phyloP scores from a whole-genome alignment of 78 protist species.

The Dictyostelium capitatum region DNA sequence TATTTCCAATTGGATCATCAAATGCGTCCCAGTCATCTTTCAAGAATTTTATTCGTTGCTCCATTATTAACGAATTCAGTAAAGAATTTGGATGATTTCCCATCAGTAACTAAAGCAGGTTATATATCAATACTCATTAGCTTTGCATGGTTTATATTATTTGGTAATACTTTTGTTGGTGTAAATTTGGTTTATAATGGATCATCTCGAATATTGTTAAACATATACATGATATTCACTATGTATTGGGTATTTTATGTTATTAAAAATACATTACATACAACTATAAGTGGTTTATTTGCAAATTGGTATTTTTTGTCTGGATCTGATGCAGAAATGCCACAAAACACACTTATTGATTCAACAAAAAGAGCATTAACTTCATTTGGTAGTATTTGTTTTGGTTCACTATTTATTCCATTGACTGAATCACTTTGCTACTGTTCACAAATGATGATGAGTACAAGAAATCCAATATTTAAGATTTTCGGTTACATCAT shows the following conservation, averaged over 20 bases:
- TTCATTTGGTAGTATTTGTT: slow-evolving; percentile 89
- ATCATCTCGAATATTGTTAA: not conserved
- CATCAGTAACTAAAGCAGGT: slow-evolving; percentile 15
- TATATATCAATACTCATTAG: slow-evolving; percentile 19
- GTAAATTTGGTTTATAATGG: slow-evolving; percentile 15
- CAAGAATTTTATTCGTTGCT: slow-evolving; percentile 54
- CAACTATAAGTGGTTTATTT: slow-evolving; percentile 78
- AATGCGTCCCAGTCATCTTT: too few relatives aligned
- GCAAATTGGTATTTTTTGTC: slow-evolving; percentile 88
- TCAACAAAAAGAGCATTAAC: slow-evolving; percentile 78
- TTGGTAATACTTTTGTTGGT: not conserved
- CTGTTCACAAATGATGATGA: slow-evolving; percentile 15
- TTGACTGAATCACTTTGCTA: slow-evolving; percentile 55
- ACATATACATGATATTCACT: slow-evolving; percentile 63
- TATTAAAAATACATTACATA: slow-evolving; percentile 87
- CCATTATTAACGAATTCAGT: slow-evolving; percentile 31
- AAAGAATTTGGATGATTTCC: slow-evolving; percentile 29
- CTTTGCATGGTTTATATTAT: slow-evolving; percentile 48
- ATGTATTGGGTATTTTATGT: slow-evolving; percentile 86
- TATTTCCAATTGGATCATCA: slow-evolving; percentile 25
- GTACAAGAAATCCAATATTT: not conserved
- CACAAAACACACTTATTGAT: slow-evolving; percentile 46
- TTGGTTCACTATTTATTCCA: slow-evolving; percentile 86
- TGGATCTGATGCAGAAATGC: slow-evolving; percentile 35
- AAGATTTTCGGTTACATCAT: slow-evolving; percentile 33